These are phyloP conservation scores for Aspergillus bertholletiae DNA, from an alignment of 495 filamentous ascomycete genomes.

Conservation along the genomic window DNA sequence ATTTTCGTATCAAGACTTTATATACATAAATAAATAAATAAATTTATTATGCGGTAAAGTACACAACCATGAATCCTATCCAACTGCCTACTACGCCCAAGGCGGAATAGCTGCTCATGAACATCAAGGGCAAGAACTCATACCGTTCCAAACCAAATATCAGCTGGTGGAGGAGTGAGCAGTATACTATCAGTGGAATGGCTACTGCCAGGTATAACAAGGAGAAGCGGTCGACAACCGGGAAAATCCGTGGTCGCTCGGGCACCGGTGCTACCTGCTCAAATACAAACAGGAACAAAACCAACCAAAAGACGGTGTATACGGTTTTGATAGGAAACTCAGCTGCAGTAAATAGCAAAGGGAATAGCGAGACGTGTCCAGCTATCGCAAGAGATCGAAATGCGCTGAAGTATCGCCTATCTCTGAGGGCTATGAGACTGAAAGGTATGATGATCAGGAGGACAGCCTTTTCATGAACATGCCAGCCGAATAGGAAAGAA, in stretches of 20 bases:
- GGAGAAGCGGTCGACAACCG: constrained; percentile 80
- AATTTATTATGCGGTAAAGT: constrained; percentile 71
- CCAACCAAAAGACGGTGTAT: constrained; percentile 90
- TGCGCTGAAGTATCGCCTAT: constrained; percentile 85
- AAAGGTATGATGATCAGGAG: constrained; percentile 94
- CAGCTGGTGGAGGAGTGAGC: constrained; percentile 75
- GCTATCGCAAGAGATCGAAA: constrained; percentile 90
- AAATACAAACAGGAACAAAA: constrained; percentile 81
- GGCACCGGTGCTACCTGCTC: constrained; percentile 83
- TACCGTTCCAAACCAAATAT: constrained; percentile 73
- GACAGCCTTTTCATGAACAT: constrained; percentile 97
- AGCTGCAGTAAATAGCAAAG: constrained; percentile 83
- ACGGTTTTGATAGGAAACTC: constrained; percentile 92
- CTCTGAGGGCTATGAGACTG: constrained; percentile 87
- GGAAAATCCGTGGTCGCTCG: constrained; percentile 68
- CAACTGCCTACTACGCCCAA: constrained; percentile 95
- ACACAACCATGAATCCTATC: constrained; percentile 92
- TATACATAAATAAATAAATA: too few relatives aligned
- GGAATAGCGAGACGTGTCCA: constrained; percentile 93
- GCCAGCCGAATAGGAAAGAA: constrained; percentile 97
- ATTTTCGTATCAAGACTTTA: too few relatives aligned
- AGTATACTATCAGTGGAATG: constrained; percentile 86
- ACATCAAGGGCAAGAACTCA: constrained; percentile 95
- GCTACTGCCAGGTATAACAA: constrained; percentile 81
- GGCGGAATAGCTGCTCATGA: constrained; percentile 92